Base-by-base conservation (phyloP, 495 filamentous ascomycete species). In the Aspergillus sclerotiicarbonarius region DNA sequence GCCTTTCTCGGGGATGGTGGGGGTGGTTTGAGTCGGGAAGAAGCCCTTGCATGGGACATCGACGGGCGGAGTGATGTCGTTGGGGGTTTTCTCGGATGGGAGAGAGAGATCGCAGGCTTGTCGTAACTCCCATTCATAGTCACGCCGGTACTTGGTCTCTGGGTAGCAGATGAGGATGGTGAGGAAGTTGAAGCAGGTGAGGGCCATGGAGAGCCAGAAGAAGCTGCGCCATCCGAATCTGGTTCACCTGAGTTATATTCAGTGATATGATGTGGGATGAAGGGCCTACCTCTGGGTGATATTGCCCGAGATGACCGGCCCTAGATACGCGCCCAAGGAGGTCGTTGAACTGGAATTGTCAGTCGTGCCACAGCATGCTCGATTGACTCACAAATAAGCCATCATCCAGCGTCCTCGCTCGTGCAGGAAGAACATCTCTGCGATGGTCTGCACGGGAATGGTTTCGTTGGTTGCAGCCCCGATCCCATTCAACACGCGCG, bases 351-450 rank as follows among this genome's bases (percentile, higher is more conserved):
- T 77, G 50, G 8, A 25, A 16, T 19, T 3, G 29, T 53, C 19
- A 53, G 50, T 9, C 10, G 2, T 20, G 18, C 6, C 33, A 13
- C 4, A 18, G 30, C 8, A 10, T 4, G 25, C 5, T 25, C 5
- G 25, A 5, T 25, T 5, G 1, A 62, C 75, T 57, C 74, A 80
- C 73, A 83, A 86, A 65, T 87, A 87, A 2, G 85, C 71, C 1
- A 81, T 84, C 31, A 84, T 83, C 68, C 82, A 83, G 43, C 81
- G 75, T 19, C 84, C 84, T 13, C 84, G 69, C 60, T 86, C 82
- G 63, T 87, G 82, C 8, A 87, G 63, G 71, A 87, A 87, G 64
- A 85, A 82, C 50, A 87, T 80, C 57, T 87, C 84, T 12, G 81
- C 76, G 56, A 86, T 81, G 9, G 87, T 78, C 39, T 82, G 79